Evolutionary conservation across 176 grass and related monocot species (phyloP), one percentile per base, ranked within the genome.

Genomic region (Chrysopogon serrulatus): DNA sequence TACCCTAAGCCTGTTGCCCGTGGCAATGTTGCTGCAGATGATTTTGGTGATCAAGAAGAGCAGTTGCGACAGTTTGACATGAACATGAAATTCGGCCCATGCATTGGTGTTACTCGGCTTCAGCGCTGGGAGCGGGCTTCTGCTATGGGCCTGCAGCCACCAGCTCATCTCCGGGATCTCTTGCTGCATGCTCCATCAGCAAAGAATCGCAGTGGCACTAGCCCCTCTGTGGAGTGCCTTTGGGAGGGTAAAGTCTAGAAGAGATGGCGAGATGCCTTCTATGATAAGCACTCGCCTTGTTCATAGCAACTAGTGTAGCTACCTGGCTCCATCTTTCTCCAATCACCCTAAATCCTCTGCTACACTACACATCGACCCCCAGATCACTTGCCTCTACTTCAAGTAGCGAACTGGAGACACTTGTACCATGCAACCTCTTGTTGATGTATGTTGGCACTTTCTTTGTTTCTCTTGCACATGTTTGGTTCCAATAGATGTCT

Each of bases 101-200:
- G 90, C 76, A 80, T 92, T 23, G 90, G 90, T 23, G 68, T 92
- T 32, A 84, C 81, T n/a, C 75, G 87, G 53, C 83, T 92, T 33
- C 79, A 89, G 36, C 87, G 87, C 24, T 92, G 90, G 90, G 87
- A 92, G 76, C 90, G 90, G 73, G 90, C 90, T 68, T 84, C 74
- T 79, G 75, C 76, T 53, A 92, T 92, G 90, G 90, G 90, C 44
- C 90, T 92, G 65, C 62, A 89, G 34, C 87, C 90, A 43, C 87
- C 90, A 26, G 37, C 80, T 68, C 87, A 89, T 40, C 43, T 92
- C 73, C 35, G 35, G 53, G 83, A 89, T 27, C 51, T 92, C 12
- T 67, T 89, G 14, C 23, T 63, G 5, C 24, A 1, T 0, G 6
- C 40, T 32, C 5, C 74, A 15, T 75, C 69, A 1, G 43, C 36